Percentiles rank a stretch among this genome's conserved stretches.
Evolutionary conservation across 2,329 filamentous ascomycete genomes (phyloP).

Genomic region (Aaosphaeria pasadenensis): DNA sequence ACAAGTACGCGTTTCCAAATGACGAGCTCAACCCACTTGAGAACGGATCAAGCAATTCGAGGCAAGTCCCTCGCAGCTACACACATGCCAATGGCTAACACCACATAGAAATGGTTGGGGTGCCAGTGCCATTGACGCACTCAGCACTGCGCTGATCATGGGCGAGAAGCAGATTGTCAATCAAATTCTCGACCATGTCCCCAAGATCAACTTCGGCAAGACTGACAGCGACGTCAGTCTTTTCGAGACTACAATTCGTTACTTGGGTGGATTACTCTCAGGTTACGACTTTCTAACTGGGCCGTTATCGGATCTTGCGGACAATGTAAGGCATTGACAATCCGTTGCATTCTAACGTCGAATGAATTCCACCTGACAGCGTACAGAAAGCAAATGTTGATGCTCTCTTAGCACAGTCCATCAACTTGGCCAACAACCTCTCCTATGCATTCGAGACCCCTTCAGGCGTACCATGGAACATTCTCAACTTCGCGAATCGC

Average conservation of each 20-base stretch:
- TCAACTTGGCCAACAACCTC: slow-evolving; percentile 67
- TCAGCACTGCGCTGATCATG: slow-evolving; percentile 80
- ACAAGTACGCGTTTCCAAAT: slow-evolving; percentile 70
- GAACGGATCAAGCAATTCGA: slow-evolving; percentile 65
- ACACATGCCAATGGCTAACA: slow-evolving; percentile 2
- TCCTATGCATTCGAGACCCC: slow-evolving; percentile 76
- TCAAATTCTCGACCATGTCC: slow-evolving; percentile 68
- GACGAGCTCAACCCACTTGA: slow-evolving; percentile 71
- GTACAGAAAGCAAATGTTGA: slow-evolving; percentile 47
- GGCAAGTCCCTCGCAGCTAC: slow-evolving; percentile 47
- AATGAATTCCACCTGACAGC: background rate
- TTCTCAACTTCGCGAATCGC: slow-evolving; percentile 57
- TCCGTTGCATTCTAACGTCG: too few species aligned
- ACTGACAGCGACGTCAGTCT: slow-evolving; percentile 63
- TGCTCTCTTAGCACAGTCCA: slow-evolving; percentile 63
- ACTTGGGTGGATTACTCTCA: slow-evolving; percentile 76
- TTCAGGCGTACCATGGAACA: slow-evolving; percentile 71
- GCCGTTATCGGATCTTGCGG: slow-evolving; percentile 54
- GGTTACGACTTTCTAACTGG: slow-evolving; percentile 72
- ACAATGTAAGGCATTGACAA: slow-evolving; percentile 28
- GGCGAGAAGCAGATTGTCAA: slow-evolving; percentile 63
- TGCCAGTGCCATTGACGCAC: slow-evolving; percentile 75
- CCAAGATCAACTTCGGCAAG: slow-evolving; percentile 66
- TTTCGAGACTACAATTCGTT: slow-evolving; percentile 90
- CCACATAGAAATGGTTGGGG: slow-evolving; percentile 73